These are phyloP conservation scores for Boletellus sp. DNA, from an alignment of 768 basidiomycete species.

Conservation along the genomic window DNA sequence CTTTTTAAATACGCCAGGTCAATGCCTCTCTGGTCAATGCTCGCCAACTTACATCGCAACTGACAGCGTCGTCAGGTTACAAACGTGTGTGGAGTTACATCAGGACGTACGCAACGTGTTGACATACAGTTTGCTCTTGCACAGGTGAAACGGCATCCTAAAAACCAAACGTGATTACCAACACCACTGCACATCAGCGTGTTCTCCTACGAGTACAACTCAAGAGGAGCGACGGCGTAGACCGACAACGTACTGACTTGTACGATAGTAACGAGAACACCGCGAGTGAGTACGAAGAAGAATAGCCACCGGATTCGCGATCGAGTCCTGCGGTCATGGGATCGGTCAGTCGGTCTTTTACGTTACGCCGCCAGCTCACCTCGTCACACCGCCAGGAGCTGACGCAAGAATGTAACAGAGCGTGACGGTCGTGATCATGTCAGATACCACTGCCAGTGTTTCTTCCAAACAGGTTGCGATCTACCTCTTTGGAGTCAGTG, in stretches of 20 bases:
- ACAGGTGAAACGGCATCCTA: conserved; percentile 8
- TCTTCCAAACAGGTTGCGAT: conserved; percentile 2
- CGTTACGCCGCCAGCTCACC: not conserved
- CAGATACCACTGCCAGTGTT: conserved; percentile 3
- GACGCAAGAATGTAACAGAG: conserved; percentile 13
- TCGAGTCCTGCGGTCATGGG: conserved; percentile 1
- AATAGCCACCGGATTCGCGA: conserved; percentile 8
- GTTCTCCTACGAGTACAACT: conserved; percentile 10
- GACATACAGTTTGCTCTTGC: conserved; percentile 8
- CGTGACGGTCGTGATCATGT: conserved; percentile 7
- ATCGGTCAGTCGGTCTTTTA: not conserved
- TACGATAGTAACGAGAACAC: conserved; percentile 13
- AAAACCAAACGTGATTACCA: not conserved
- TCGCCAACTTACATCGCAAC: conserved; percentile 8
- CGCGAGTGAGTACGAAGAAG: conserved; percentile 12
- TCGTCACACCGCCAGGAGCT: conserved; percentile 4
- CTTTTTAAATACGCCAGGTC: not conserved
- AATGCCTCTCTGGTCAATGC: not conserved
- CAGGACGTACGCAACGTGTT: conserved; percentile 1
- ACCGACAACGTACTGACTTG: conserved; percentile 4
- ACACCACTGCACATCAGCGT: not conserved
- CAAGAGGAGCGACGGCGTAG: not conserved
- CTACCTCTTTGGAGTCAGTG: not conserved
- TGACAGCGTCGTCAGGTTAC: not conserved
- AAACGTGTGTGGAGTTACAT: not conserved